Evolutionary conservation across 371 early-diverging fungal genomes (phyloP).

Genomic region (Apophysomyces sp.): DNA sequence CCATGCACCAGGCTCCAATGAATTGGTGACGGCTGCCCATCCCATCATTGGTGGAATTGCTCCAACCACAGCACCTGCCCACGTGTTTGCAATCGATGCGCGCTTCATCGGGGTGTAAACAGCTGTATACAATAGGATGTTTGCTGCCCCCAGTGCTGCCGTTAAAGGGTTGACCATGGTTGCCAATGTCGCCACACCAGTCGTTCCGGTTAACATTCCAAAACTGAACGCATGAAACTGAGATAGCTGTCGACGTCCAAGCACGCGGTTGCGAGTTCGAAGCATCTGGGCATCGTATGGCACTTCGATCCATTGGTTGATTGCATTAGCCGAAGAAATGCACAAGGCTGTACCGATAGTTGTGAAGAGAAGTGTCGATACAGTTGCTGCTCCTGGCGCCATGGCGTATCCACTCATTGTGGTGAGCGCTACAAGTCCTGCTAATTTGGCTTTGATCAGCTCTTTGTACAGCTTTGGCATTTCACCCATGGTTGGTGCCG

Average conservation of each 20-base stretch:
- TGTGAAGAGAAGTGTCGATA: constrained; percentile 77
- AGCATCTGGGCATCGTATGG: constrained; percentile 98
- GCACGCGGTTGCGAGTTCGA: constrained; percentile 85
- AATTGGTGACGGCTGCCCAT: constrained; percentile 85
- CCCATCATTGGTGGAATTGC: constrained; percentile 99
- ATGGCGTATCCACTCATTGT: constrained; percentile 96
- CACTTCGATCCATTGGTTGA: constrained; percentile 95
- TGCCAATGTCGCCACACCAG: constrained; percentile 69
- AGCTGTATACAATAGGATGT: constrained; percentile 85
- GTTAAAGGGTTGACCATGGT: constrained; percentile 86
- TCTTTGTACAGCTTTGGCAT: constrained; percentile 60
- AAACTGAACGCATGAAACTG: constrained; percentile 86
- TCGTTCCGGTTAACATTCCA: constrained; percentile 70
- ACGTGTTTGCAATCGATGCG: constrained; percentile 90
- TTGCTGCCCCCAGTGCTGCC: constrained; percentile 78
- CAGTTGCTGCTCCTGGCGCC: constrained; percentile 75
- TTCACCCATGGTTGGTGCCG: constrained; percentile 30
- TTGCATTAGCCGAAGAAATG: constrained; percentile 89
- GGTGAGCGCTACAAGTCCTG: constrained; percentile 88
- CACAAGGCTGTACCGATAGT: constrained; percentile 91
- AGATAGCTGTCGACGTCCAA: constrained; percentile 81
- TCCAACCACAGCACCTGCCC: constrained; percentile 95
- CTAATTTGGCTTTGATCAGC: constrained; percentile 81
- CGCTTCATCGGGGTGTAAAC: constrained; percentile 96
- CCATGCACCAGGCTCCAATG: constrained; percentile 80